phyloP scores from a whole-genome alignment of 345 rosid genomes.

The Camelina sativa region DNA sequence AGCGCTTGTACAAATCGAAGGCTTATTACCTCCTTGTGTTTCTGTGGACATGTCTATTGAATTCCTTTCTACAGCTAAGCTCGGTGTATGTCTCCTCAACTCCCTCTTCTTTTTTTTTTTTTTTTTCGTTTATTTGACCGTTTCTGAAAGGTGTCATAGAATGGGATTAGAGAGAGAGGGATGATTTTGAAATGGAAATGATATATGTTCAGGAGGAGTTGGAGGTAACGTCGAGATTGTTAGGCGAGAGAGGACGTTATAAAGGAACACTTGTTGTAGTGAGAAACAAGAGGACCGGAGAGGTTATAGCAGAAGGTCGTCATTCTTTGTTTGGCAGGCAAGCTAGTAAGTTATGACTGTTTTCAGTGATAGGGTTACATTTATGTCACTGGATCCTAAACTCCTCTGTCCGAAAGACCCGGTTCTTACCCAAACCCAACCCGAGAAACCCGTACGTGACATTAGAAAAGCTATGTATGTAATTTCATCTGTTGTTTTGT shows the following conservation, averaged over 20 bases:
- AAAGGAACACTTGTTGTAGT: constrained; percentile 69
- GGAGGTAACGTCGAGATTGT: constrained; percentile 70
- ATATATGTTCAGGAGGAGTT: constrained; percentile 65
- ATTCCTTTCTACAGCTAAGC: constrained; percentile 67
- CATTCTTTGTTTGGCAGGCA: constrained; percentile 79
- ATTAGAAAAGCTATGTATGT: too few species aligned
- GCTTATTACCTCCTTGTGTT: constrained; percentile 65
- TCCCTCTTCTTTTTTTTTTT: too few species aligned
- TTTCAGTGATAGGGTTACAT: not conserved
- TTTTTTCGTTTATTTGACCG: not conserved
- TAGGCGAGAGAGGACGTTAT: constrained; percentile 76
- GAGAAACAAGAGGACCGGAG: constrained; percentile 74
- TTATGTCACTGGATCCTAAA: too few species aligned
- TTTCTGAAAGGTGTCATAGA: not conserved
- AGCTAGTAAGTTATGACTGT: constrained; percentile 52
- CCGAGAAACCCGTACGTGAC: too few species aligned
- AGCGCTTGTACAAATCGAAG: constrained; percentile 60
- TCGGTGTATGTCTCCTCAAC: constrained; percentile 45
- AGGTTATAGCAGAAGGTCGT: constrained; percentile 89
- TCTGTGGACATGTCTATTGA: constrained; percentile 93
- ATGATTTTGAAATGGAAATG: constrained; percentile 6
- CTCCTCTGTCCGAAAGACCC: too few species aligned
- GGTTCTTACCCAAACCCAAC: too few species aligned
- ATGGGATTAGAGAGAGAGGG: too few species aligned
- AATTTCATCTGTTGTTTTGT: too few species aligned